These are phyloP conservation scores for Neurospora cerealis DNA, from an alignment of 495 filamentous ascomycete genomes.

Conservation along the genomic window DNA sequence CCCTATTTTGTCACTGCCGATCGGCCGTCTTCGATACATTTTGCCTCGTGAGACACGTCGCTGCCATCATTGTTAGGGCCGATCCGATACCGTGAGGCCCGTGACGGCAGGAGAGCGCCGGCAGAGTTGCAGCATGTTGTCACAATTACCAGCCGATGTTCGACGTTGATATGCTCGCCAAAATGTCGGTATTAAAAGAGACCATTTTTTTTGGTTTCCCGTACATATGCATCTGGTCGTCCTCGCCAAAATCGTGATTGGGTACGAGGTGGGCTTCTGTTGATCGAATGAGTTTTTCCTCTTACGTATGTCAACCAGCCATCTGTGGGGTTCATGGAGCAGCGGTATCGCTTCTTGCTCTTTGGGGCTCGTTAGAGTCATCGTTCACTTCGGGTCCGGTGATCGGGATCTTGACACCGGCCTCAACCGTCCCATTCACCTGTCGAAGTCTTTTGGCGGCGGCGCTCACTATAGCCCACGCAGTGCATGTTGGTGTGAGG, in stretches of 20 bases:
- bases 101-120: not conserved
- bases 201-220: not conserved
- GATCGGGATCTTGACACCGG: not conserved
- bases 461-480: not conserved
- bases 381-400: not conserved
- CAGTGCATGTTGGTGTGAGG: not conserved
- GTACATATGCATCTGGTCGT: not conserved
- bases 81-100: not conserved
- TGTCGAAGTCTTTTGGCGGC: not conserved
- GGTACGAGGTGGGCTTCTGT: not conserved
- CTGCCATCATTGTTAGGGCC: not conserved
- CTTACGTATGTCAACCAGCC: not conserved
- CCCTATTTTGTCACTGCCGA: not conserved
- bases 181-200: not conserved
- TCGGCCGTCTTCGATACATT: not conserved
- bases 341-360: not conserved
- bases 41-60: not conserved
- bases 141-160: not conserved
- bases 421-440: not conserved
- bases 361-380: not conserved
- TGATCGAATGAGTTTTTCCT: not conserved
- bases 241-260: not conserved
- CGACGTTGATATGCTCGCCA: not conserved
- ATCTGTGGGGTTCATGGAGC: not conserved
- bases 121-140: not conserved